Conservation (phyloP, 2,329 filamentous ascomycete genomes). For the Colletotrichum zoysiae region DNA sequence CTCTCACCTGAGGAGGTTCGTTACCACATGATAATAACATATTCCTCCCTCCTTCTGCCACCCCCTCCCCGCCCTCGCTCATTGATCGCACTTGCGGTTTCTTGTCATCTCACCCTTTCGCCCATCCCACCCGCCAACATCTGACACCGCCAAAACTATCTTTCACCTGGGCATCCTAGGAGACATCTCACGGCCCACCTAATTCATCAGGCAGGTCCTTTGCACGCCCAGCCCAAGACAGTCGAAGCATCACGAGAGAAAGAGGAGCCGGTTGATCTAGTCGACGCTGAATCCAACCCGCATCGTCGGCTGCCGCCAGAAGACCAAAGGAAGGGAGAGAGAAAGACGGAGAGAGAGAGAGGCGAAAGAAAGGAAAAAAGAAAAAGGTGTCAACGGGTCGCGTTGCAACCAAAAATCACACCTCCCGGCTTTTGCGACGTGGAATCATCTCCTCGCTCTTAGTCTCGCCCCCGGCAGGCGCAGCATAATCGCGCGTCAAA, state of each 20-base stretch:
- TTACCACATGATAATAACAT: constrained; percentile 39
- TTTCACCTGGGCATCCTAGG: constrained; percentile 10
- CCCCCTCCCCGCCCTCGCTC: not conserved
- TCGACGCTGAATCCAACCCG: not conserved
- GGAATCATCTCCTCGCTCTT: constrained; percentile 32
- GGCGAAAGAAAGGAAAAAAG: not conserved
- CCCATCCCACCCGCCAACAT: constrained; percentile 37
- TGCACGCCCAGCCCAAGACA: not conserved
- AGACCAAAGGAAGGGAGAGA: not conserved
- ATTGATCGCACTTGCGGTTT: constrained; percentile 39
- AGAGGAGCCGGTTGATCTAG: not conserved
- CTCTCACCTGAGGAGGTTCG: constrained; percentile 35
- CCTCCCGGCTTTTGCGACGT: constrained; percentile 12
- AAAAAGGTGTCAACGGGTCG: constrained; percentile 19
- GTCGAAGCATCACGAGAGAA: not conserved
- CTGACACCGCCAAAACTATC: constrained; percentile 38
- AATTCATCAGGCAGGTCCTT: constrained; percentile 35
- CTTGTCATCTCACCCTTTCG: constrained; percentile 40
- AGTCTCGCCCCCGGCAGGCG: constrained; percentile 51
- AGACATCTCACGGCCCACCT: constrained; percentile 18
- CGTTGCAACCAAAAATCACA: constrained; percentile 22
- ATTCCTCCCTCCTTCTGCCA: constrained; percentile 9
- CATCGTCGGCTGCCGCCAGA: not conserved
- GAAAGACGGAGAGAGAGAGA: too few relatives aligned
- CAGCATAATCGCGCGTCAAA: constrained; percentile 62